Percentiles rank a stretch among this genome's conserved stretches.
Evolutionary conservation across 345 rosid genomes (phyloP).

Genomic region (Populus pruinosa): DNA sequence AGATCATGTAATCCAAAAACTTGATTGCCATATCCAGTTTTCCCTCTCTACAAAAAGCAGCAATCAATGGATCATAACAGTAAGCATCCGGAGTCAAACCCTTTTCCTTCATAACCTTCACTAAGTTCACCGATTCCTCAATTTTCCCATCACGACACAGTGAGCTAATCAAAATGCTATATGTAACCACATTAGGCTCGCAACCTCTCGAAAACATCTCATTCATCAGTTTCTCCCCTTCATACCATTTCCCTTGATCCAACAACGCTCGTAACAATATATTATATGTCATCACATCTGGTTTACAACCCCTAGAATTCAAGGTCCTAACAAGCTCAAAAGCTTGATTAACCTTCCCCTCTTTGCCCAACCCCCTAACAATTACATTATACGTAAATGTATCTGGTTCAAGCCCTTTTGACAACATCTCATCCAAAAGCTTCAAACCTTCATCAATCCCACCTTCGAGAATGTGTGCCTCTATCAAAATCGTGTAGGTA

Average conservation of each 20-base stretch:
- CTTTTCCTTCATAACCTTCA: constrained; percentile 55
- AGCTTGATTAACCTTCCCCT: constrained; percentile 54
- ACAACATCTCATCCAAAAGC: constrained; percentile 79
- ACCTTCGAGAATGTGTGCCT: constrained; percentile 58
- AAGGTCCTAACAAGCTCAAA: constrained; percentile 50
- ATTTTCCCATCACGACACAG: constrained; percentile 63
- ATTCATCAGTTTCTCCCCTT: constrained; percentile 54
- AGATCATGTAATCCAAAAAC: constrained; percentile 67
- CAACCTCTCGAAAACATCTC: constrained; percentile 58
- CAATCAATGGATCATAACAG: constrained; percentile 75
- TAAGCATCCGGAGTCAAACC: constrained; percentile 66
- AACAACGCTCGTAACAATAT: constrained; percentile 54
- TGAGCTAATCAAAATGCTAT: constrained; percentile 62
- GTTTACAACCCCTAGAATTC: constrained; percentile 51
- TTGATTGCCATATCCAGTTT: constrained; percentile 67
- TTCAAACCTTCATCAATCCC: constrained; percentile 59
- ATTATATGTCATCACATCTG: constrained; percentile 70
- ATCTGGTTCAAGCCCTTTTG: constrained; percentile 62
- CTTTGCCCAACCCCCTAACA: constrained; percentile 73
- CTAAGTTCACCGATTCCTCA: constrained; percentile 57
- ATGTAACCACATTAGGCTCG: constrained; percentile 64
- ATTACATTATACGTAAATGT: constrained; percentile 65
- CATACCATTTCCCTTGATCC: constrained; percentile 66
- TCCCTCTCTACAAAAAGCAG: constrained; percentile 73
- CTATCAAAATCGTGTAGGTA: constrained; percentile 82